phyloP scores from a whole-genome alignment of 768 basidiomycete species.

The Rhizopogon sp. region DNA sequence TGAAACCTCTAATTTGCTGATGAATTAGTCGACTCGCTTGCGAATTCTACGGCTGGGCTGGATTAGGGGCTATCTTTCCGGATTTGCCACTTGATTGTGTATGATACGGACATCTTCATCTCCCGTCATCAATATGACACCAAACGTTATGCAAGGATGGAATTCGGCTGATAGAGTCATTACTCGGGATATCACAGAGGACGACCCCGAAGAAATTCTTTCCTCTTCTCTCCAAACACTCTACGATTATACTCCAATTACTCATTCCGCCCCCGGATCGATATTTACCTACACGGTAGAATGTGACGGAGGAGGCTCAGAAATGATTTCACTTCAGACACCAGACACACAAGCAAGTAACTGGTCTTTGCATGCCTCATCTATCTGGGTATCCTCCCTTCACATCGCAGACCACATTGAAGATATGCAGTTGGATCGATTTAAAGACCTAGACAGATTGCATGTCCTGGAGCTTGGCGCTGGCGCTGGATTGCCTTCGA shows the following conservation, averaged over 20 bases:
- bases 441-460: conserved; percentile 16
- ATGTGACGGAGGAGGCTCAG: background rate
- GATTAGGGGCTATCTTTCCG: no score
- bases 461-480: conserved; percentile 71
- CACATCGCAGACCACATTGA: conserved; percentile 64
- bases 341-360: conserved; percentile 66
- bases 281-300: conserved; percentile 40
- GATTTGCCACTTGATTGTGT: no score
- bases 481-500: conserved; percentile 69
- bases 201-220: conserved; percentile 64
- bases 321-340: conserved; percentile 23
- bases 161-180: background rate
- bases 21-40: no score
- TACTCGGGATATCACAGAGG: background rate
- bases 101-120: no score
- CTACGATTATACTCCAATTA: conserved; percentile 59
- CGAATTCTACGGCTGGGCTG: no score
- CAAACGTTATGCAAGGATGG: background rate
- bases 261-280: conserved; percentile 51
- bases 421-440: conserved; percentile 35
- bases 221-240: conserved; percentile 56
- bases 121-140: background rate
- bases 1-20: no score
- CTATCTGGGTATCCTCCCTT: conserved; percentile 67
- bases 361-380: conserved; percentile 75